A percentile compares a stretch with the other conserved stretches of the same genome.
Conservation (phyloP, 2,329 filamentous ascomycete species). For the Exophiala spinifera region DNA sequence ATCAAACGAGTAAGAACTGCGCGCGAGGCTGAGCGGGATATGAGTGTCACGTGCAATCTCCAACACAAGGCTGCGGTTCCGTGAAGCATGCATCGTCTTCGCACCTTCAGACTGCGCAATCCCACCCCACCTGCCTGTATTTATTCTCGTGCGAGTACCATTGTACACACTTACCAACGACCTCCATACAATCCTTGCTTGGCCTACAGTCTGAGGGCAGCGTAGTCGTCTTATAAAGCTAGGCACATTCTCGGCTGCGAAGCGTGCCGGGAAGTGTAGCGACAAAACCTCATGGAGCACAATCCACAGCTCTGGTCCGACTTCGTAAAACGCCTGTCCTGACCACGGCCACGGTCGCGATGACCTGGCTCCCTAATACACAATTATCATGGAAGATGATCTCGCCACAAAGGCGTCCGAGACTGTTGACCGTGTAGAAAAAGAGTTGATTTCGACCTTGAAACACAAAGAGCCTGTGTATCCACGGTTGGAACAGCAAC, state of each 20-base stretch:
- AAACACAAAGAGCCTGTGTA: conserved; percentile 21
- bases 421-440: conserved; percentile 44
- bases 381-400: conserved; percentile 28
- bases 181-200: too few relatives aligned
- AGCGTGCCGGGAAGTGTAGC: conserved; percentile 13
- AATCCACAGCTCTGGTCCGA: conserved; percentile 19
- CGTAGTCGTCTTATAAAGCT: too few relatives aligned
- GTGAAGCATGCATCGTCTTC: too few relatives aligned
- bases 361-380: conserved; percentile 22
- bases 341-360: conserved; percentile 26
- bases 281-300: conserved; percentile 22
- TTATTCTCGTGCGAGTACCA: too few relatives aligned
- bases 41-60: too few relatives aligned
- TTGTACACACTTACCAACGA: too few relatives aligned
- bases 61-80: too few relatives aligned
- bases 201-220: too few relatives aligned
- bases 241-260: conserved; percentile 11
- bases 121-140: too few relatives aligned
- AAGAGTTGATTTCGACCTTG: conserved; percentile 40
- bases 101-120: too few relatives aligned
- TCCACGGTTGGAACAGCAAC: conserved; percentile 19
- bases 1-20: too few relatives aligned
- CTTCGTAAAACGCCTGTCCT: conserved; percentile 24
- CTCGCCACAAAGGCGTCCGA: conserved; percentile 48
- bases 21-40: too few relatives aligned